These are phyloP conservation scores for Flaveria brownii DNA, from an alignment of 129 eudicot species.

Conservation along the genomic window DNA sequence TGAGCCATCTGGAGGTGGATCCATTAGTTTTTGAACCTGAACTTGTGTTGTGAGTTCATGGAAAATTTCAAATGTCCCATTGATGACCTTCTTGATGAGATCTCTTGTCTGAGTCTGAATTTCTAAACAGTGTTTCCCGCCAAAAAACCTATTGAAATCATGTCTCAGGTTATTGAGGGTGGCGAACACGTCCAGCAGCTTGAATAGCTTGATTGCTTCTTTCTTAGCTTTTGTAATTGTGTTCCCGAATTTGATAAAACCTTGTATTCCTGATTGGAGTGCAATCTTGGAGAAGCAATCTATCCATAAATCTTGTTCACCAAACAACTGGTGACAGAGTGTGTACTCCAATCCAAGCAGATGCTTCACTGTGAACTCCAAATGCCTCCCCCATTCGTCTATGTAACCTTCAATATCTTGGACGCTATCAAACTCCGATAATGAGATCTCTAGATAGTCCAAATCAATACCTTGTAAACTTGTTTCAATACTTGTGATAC, in stretches of 20 bases:
- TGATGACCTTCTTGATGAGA: slow-evolving; percentile 61
- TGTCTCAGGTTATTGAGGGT: slow-evolving; percentile 51
- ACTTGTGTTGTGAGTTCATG: slow-evolving; percentile 64
- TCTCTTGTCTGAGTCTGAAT: slow-evolving; percentile 69
- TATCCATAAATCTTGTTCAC: slow-evolving; percentile 29
- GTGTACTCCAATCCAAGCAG: slow-evolving; percentile 53
- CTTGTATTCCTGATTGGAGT: slow-evolving; percentile 48
- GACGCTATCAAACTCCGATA: slow-evolving; percentile 57
- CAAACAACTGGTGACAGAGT: slow-evolving; percentile 52
- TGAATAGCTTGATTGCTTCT: slow-evolving; percentile 78
- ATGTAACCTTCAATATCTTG: slow-evolving; percentile 54
- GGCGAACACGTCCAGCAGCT: slow-evolving; percentile 62
- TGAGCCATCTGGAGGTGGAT: slow-evolving; percentile 68
- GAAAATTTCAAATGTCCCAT: slow-evolving; percentile 65
- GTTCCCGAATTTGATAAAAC: slow-evolving; percentile 62
- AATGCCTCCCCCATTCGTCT: slow-evolving; percentile 67
- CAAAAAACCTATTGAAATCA: slow-evolving; percentile 70
- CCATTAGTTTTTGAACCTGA: slow-evolving; percentile 55
- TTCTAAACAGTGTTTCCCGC: slow-evolving; percentile 52
- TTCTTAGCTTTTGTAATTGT: slow-evolving; percentile 59
- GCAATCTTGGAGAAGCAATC: slow-evolving; percentile 67
- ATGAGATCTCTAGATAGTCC: slow-evolving; percentile 50
- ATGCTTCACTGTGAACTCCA: slow-evolving; percentile 66
- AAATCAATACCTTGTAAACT: slow-evolving; percentile 52
- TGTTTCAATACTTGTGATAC: slow-evolving; percentile 41